phyloP scores from a whole-genome alignment of 2,329 filamentous ascomycete species.

The Diaporthe citrichinensis region DNA sequence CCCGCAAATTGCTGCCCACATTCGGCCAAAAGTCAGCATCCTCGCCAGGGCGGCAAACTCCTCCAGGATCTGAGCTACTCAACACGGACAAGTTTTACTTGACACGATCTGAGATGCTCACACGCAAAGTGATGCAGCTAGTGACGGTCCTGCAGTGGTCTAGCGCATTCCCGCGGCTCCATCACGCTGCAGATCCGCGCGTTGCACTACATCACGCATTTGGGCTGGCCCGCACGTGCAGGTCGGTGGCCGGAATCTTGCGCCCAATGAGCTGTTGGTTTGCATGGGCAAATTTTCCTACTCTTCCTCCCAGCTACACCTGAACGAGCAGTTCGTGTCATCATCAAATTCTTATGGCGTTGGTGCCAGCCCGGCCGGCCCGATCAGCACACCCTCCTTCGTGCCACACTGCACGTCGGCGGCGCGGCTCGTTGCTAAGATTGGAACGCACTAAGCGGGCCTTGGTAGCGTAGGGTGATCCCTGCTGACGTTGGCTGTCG shows the following conservation, averaged over 20 bases:
- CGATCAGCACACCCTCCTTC: slow-evolving; percentile 18
- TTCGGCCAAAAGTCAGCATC: background rate
- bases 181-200: slow-evolving; percentile 28
- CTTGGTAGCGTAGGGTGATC: background rate
- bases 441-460: slow-evolving; percentile 30
- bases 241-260: background rate
- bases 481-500: slow-evolving; percentile 28
- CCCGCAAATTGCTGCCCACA: slow-evolving; percentile 27
- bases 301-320: background rate
- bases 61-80: slow-evolving; percentile 19
- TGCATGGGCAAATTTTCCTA: slow-evolving; percentile 15
- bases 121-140: slow-evolving; percentile 14
- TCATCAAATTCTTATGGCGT: slow-evolving; percentile 3
- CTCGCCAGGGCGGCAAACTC: slow-evolving; percentile 1
- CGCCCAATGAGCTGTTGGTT: slow-evolving; percentile 6
- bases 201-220: background rate
- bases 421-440: slow-evolving; percentile 29
- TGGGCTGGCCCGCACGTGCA: background rate
- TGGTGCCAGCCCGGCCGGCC: slow-evolving; percentile 15
- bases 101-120: slow-evolving; percentile 17
- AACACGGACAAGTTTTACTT: background rate
- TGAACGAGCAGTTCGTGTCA: slow-evolving; percentile 10
- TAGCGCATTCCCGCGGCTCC: slow-evolving; percentile 30
- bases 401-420: slow-evolving; percentile 11
- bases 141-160: background rate